Evolutionary conservation across 352 stramenopile genomes (phyloP), one percentile per base, ranked within the genome.

Genomic region (Phytophthora podocarpi): DNA sequence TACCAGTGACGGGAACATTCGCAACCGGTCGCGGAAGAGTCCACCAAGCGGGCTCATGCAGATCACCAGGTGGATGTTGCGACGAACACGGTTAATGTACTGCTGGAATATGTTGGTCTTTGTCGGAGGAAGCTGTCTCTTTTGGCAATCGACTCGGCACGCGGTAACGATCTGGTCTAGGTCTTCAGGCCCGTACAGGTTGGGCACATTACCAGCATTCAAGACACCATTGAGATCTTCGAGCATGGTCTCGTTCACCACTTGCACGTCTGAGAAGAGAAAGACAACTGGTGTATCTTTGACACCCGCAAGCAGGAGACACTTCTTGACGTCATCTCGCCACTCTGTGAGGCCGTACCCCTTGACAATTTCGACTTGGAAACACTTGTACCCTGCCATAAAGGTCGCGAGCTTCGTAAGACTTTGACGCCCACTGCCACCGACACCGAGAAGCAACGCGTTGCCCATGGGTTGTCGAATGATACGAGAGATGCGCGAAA

Each of bases 291-390:
- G 88, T 10, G 84, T 96, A 47, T 98, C 86, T 24, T 98, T 92
- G 0, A 98, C 75, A 23, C 95, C 95, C 18, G 93, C 95, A 26
- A 92, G 68, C 30, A 98, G 64, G 7, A 97, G 57, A 45, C 85
- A 94, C 56, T 90, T 95, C 57, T 98, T 98, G 4, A 98, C 74
- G 35, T 98, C 91, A 8, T 98, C 94, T 16, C 91, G 87, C 93
- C 94, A 98, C 59, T 98, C 93, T 0, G 70, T 70, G 52, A 96
- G 87, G 10, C 94, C 91, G 53, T 98, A 98, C 6, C 89, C 91
- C 53, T 98, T 98, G 4, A 93, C 78, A 55, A 98, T 98, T 64
- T 98, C 95, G n/a, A 98, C 89, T 64, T 98, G 93, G 39, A 97
- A 98, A 12, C 96, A 87, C 27, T 93, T 87, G 70, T 97, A 98